Conservation (phyloP, 148 eudicot genomes). For the Vaccinium corymbosum region DNA sequence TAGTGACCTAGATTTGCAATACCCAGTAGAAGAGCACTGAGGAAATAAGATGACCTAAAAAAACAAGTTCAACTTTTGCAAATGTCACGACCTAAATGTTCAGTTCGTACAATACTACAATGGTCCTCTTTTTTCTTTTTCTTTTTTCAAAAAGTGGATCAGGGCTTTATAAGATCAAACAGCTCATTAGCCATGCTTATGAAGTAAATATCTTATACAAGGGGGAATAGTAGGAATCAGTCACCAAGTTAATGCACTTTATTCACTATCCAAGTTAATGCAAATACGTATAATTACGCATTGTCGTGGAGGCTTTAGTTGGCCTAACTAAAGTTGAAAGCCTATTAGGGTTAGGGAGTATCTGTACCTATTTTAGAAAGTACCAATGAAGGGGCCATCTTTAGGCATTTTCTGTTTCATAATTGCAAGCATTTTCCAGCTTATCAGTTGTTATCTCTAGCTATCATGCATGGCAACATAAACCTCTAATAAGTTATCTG, state of each 20-base stretch:
- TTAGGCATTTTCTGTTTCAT: neutral
- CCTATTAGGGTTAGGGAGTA: too few relatives aligned
- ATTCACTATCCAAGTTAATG: too few relatives aligned
- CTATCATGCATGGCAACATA: slow-evolving; percentile 4
- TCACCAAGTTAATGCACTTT: neutral
- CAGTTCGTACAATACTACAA: neutral
- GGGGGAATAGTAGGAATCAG: neutral
- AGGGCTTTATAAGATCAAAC: neutral
- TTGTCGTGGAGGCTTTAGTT: too few relatives aligned
- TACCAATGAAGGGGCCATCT: neutral
- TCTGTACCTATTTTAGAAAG: too few relatives aligned
- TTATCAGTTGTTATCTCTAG: neutral
- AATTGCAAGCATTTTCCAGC: neutral
- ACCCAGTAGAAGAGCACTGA: slow-evolving; percentile 13
- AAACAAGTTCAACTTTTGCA: neutral
- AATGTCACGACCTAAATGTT: too few relatives aligned
- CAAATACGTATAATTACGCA: too few relatives aligned
- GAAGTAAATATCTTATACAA: neutral
- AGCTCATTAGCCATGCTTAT: neutral
- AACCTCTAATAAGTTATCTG: neutral
- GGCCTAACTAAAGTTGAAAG: neutral
- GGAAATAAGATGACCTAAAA: slow-evolving; percentile 14
- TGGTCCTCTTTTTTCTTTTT: neutral
- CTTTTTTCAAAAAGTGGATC: neutral
- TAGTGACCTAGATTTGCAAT: slow-evolving; percentile 19